Conservation (phyloP, 2,329 filamentous ascomycete species). For the Penicillium sp. region DNA sequence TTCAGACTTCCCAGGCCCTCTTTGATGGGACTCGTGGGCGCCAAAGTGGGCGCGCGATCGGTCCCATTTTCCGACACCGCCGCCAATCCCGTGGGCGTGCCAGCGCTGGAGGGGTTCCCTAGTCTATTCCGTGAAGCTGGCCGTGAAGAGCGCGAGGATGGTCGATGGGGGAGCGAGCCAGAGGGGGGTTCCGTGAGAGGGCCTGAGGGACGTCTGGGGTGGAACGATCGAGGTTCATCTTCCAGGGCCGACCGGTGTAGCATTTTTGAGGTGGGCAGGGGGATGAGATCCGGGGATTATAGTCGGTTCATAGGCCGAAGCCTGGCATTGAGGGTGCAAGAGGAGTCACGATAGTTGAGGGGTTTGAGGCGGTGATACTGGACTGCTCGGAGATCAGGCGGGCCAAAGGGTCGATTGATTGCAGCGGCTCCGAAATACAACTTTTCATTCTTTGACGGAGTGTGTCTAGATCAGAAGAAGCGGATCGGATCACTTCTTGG, state of each 20-base stretch:
- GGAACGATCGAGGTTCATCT: conserved; percentile 25
- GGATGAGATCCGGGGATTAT: conserved; percentile 1
- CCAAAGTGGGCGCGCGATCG: conserved; percentile 15
- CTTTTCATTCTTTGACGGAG: conserved; percentile 17
- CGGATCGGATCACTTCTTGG: background rate
- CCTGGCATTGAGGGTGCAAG: conserved; percentile 6
- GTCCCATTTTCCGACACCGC: conserved; percentile 20
- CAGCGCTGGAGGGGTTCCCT: conserved; percentile 15
- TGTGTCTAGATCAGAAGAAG: background rate
- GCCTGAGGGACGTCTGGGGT: conserved; percentile 21
- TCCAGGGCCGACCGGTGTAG: conserved; percentile 27
- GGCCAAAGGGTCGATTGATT: conserved; percentile 2
- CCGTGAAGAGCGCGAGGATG: conserved; percentile 23
- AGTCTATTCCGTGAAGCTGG: conserved; percentile 22
- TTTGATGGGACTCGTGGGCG: conserved; percentile 31
- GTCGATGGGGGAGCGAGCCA: conserved; percentile 16
- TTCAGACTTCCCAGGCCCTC: conserved; percentile 55
- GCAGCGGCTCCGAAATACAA: background rate
- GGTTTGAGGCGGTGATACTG: background rate
- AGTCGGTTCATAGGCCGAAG: conserved; percentile 3
- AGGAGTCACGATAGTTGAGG: background rate
- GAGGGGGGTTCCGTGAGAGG: conserved; percentile 16
- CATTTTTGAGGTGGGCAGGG: conserved; percentile 18
- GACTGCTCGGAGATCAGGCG: background rate
- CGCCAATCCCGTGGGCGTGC: conserved; percentile 20